Evolutionary conservation across 2,329 filamentous ascomycete genomes (phyloP).

Genomic region (Pyrenochaeta sp.): DNA sequence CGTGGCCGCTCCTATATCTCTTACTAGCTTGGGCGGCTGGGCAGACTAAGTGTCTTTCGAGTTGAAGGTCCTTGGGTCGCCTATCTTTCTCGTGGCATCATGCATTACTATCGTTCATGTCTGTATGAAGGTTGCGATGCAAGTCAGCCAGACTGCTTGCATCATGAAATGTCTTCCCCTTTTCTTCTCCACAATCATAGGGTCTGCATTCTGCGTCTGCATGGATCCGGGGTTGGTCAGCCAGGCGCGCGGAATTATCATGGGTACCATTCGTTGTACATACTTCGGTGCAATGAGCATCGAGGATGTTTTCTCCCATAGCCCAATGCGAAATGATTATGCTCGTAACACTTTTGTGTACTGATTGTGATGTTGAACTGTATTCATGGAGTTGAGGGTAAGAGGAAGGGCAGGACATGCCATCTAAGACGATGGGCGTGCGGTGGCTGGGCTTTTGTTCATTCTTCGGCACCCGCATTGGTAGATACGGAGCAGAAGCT

Average conservation of each 20-base stretch:
- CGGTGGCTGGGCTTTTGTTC: neutral
- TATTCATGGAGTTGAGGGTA: neutral
- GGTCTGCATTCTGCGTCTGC: slow-evolving; percentile 2
- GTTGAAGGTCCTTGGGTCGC: slow-evolving; percentile 3
- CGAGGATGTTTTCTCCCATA: neutral
- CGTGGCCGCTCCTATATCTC: slow-evolving; percentile 53
- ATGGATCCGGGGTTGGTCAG: slow-evolving; percentile 7
- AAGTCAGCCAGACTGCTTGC: slow-evolving; percentile 1
- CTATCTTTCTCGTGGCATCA: neutral
- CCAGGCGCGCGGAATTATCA: neutral
- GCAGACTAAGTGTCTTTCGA: slow-evolving; percentile 30
- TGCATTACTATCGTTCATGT: slow-evolving; percentile 5
- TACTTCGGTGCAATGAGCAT: slow-evolving; percentile 7
- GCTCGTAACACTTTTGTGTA: neutral
- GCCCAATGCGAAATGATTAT: slow-evolving; percentile 4
- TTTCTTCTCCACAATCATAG: slow-evolving; percentile 1
- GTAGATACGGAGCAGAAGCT: neutral
- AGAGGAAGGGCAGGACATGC: neutral
- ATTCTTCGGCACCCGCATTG: neutral
- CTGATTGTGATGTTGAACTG: neutral
- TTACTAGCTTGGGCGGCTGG: slow-evolving; percentile 36
- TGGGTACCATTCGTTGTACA: slow-evolving; percentile 5
- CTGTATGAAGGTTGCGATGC: slow-evolving; percentile 3
- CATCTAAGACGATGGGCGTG: neutral
- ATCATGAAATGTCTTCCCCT: neutral